A percentile compares a stretch with the other conserved stretches of the same genome.
Conservation (phyloP, 768 basidiomycete genomes). For the Naganishia vishniacii region DNA sequence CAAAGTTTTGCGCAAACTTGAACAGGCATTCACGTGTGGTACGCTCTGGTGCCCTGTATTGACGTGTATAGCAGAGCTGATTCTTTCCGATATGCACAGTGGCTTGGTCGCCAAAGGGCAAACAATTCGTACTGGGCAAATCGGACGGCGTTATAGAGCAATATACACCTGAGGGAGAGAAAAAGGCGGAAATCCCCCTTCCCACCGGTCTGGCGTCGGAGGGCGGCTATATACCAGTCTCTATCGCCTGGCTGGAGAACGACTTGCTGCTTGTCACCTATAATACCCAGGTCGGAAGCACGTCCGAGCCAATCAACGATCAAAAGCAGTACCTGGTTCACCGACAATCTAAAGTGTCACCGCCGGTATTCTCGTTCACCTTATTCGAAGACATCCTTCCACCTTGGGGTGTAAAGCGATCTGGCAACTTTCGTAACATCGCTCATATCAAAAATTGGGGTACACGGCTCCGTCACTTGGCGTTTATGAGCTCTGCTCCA, state of each 20-base stretch:
- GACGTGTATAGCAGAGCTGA: not conserved
- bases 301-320: constrained; percentile 24
- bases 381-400: constrained; percentile 46
- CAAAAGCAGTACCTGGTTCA: constrained; percentile 46
- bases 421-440: constrained; percentile 36
- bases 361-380: constrained; percentile 37
- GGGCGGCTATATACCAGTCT: constrained; percentile 28
- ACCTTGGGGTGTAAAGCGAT: constrained; percentile 45
- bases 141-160: constrained; percentile 43
- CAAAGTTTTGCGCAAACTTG: not conserved
- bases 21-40: constrained; percentile 36
- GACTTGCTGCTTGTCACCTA: constrained; percentile 50
- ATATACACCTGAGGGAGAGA: constrained; percentile 48
- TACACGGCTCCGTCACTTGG: constrained; percentile 45
- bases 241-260: constrained; percentile 52
- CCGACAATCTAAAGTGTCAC: constrained; percentile 32
- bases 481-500: constrained; percentile 43
- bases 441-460: constrained; percentile 46
- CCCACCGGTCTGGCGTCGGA: constrained; percentile 33
- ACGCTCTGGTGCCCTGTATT: constrained; percentile 11
- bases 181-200: constrained; percentile 44
- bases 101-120: constrained; percentile 52
- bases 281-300: constrained; percentile 19
- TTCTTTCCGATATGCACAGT: not conserved
- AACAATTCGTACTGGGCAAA: constrained; percentile 49